Evolutionary conservation across 441 rosid species (phyloP).

Genomic region (Brassica hybrid): DNA sequence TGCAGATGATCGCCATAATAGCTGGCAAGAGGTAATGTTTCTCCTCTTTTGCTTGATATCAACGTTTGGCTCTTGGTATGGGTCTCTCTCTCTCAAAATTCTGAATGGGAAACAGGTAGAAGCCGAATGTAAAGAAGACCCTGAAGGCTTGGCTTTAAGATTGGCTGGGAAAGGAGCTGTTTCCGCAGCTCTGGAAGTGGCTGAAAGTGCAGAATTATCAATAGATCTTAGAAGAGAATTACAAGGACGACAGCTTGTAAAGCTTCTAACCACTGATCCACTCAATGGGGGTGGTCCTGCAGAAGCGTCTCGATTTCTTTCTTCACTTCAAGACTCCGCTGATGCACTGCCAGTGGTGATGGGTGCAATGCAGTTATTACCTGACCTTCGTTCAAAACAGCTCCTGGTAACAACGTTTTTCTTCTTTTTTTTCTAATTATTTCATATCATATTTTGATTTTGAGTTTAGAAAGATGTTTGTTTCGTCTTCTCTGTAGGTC

Average conservation of each 20-base stretch:
- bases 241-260: conserved; percentile 97
- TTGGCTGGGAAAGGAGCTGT: conserved; percentile 99
- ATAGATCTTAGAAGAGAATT: conserved; percentile 92
- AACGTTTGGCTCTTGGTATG: conserved; percentile 19
- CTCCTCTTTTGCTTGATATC: conserved; percentile 35
- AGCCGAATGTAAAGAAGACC: conserved; percentile 89
- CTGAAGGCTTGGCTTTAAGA: conserved; percentile 97
- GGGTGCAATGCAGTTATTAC: conserved; percentile 98
- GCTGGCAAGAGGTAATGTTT: conserved; percentile 97
- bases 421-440: conserved; percentile 10
- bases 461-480: conserved; percentile 12
- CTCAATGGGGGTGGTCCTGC: conserved; percentile 99
- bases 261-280: conserved; percentile 97
- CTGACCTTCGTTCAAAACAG: conserved; percentile 97
- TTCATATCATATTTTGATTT: conserved; percentile 10
- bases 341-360: conserved; percentile 98
- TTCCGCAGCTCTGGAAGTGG: conserved; percentile 98
- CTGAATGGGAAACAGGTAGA: conserved; percentile 68
- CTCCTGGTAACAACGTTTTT: conserved; percentile 70
- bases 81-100: conserved; percentile 16
- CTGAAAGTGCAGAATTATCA: conserved; percentile 94
- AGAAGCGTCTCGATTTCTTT: conserved; percentile 99
- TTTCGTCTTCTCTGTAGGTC: conserved; percentile 63
- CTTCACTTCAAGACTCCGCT: conserved; percentile 89
- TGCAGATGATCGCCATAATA: conserved; percentile 87